Base-by-base conservation (phyloP, 2,329 filamentous ascomycete genomes). In the Penicillium freii region DNA sequence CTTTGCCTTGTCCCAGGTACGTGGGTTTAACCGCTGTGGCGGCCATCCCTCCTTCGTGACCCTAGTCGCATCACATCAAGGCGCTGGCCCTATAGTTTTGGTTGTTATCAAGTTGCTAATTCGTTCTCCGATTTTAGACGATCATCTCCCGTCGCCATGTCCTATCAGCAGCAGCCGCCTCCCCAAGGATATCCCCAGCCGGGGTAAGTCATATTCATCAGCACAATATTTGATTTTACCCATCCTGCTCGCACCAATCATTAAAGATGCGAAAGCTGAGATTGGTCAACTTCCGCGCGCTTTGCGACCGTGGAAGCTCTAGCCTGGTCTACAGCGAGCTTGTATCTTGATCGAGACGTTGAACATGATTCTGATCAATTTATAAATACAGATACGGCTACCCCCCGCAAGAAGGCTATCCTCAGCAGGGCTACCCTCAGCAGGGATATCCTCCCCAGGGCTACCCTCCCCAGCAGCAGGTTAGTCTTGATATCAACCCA, bases 151-250 rank as follows among this genome's bases (percentile, higher is more conserved):
- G 45, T 55, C 48, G 62, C 31, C 27, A 80, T 80, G 78, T 72
- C 77, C 48, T 72, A 67, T 63, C 75, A 78, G 66, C 79, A 78
- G 66, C 75, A 78, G 66, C 79, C 78, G 66, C 62, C 59, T 17
- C 60, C 56, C 5, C 66, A 62, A 21, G 63, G 63, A 21, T 66
- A 64, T 25, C 10, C 11, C 10, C 29, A 31, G 29, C 25, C 25
- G 25, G 29, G 10, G 29, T 31, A 31, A 31, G 29, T 10, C 11
- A 31, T 31, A 11, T 2, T 1, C 4, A 11, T 31, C 29, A 31
- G 10, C 29, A 11, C 10, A 31, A 10, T 4, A 5, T 1, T 33
- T 1, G 11, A 33, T 33, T 33, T 13, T 33, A 13, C 4, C 31
- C 4, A 5, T 1, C 11, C 31, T 13, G 1, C 5, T 13, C 1